phyloP scores from a whole-genome alignment of 23 red algal species.

The Gracilaria domingensis region DNA sequence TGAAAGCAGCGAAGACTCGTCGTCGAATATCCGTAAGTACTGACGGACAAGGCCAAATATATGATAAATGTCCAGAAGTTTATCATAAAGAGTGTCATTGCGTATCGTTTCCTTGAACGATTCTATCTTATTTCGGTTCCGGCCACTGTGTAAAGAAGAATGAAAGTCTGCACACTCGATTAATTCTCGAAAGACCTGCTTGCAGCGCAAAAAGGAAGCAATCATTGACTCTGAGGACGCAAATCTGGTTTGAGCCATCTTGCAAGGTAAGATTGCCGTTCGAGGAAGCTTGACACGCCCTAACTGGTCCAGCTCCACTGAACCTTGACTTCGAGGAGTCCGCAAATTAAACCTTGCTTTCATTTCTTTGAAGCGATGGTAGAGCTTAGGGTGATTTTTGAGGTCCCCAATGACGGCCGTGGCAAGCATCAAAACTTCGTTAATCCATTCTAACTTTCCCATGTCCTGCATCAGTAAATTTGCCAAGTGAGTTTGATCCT shows the following conservation, averaged over 20 bases:
- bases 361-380: neutral
- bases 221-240: neutral
- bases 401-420: neutral
- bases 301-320: neutral
- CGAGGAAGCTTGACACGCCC: neutral
- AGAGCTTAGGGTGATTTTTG: neutral
- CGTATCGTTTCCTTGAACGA: neutral
- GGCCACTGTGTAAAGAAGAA: neutral
- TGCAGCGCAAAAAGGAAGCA: neutral
- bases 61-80: constrained; percentile 25
- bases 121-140: constrained; percentile 10
- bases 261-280: constrained; percentile 7
- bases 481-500: neutral
- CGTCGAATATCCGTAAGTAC: constrained; percentile 29
- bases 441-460: neutral
- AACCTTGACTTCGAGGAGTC: neutral
- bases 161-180: neutral
- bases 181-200: neutral
- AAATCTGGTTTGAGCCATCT: constrained; percentile 8
- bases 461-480: neutral
- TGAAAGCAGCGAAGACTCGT: constrained; percentile 1
- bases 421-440: neutral
- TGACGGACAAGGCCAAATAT: neutral
- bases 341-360: neutral
- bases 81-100: neutral